A percentile compares a stretch with the other conserved stretches of the same genome.
Conservation (phyloP, 129 eudicot genomes). For the Helianthus tuberosus region DNA sequence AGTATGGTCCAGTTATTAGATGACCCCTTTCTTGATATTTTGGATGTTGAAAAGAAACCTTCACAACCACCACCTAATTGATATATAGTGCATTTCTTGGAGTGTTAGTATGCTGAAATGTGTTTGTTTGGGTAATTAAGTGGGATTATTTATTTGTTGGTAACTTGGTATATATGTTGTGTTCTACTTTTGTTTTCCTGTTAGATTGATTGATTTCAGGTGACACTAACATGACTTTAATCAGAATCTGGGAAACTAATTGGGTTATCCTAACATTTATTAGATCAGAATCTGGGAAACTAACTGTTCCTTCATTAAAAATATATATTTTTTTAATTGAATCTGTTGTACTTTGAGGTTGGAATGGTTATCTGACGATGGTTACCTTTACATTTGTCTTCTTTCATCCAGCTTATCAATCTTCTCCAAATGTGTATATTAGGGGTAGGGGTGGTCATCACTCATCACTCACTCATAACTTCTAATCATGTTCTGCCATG, state of each 20-base stretch:
- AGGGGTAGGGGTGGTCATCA: too few relatives aligned
- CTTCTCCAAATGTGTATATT: neutral
- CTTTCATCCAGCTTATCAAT: constrained; percentile 21
- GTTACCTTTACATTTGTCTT: constrained; percentile 23
- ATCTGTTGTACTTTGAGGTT: constrained; percentile 10
- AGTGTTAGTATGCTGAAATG: constrained; percentile 21
- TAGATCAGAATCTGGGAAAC: constrained; percentile 4
- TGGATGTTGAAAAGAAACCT: neutral
- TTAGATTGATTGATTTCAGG: neutral
- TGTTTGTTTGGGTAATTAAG: constrained; percentile 15
- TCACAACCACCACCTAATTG: neutral
- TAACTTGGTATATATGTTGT: constrained; percentile 1
- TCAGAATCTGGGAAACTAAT: too few relatives aligned
- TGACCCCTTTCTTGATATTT: neutral
- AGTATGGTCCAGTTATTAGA: constrained; percentile 15
- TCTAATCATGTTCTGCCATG: too few relatives aligned
- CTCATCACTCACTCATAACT: too few relatives aligned
- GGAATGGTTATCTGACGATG: neutral
- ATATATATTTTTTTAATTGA: neutral
- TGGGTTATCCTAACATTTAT: neutral
- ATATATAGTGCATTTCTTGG: constrained; percentile 1
- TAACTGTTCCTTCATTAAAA: constrained; percentile 9
- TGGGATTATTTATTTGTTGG: constrained; percentile 12
- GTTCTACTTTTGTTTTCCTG: constrained; percentile 1
- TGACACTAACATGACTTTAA: neutral